Evolutionary conservation across 257 asterid species (phyloP).

Genomic region (Lavandula angustifolia): DNA sequence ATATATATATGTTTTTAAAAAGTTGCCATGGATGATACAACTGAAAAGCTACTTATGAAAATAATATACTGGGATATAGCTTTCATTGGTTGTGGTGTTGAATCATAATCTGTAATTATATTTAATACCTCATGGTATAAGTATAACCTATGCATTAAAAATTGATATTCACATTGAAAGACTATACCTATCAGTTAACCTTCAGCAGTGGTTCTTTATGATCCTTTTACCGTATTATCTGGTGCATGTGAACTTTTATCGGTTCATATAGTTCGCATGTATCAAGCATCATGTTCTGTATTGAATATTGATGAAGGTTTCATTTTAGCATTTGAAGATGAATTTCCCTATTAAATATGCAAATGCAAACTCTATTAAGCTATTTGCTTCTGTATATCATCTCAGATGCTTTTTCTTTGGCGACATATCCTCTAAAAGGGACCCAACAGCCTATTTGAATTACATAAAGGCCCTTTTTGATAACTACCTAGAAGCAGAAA

Average conservation of each 20-base stretch:
- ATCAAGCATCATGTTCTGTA: not conserved
- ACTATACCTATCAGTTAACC: not conserved
- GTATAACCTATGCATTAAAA: slow-evolving; percentile 8
- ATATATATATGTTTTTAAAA: not conserved
- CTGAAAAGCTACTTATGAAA: not conserved
- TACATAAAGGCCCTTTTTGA: slow-evolving; percentile 62
- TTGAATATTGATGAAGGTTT: not conserved
- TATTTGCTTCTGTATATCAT: slow-evolving; percentile 21
- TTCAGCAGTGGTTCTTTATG: not conserved
- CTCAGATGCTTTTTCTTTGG: slow-evolving; percentile 94
- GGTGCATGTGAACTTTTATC: slow-evolving; percentile 2
- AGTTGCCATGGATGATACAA: not conserved
- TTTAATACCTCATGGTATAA: not conserved
- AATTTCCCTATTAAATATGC: slow-evolving; percentile 10
- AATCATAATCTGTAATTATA: not conserved
- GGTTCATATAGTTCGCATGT: slow-evolving; percentile 3
- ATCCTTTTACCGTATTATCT: not conserved
- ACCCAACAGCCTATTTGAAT: slow-evolving; percentile 66
- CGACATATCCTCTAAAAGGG: slow-evolving; percentile 88
- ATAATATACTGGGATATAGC: not conserved
- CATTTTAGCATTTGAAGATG: not conserved
- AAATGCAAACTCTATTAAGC: slow-evolving; percentile 14
- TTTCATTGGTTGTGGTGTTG: not conserved
- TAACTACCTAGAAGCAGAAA: slow-evolving; percentile 49
- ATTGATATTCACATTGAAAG: not conserved